A percentile compares a stretch with the other conserved stretches of the same genome.
phyloP scores from a whole-genome alignment of 441 rosid species.

The Jatropha multifida region DNA sequence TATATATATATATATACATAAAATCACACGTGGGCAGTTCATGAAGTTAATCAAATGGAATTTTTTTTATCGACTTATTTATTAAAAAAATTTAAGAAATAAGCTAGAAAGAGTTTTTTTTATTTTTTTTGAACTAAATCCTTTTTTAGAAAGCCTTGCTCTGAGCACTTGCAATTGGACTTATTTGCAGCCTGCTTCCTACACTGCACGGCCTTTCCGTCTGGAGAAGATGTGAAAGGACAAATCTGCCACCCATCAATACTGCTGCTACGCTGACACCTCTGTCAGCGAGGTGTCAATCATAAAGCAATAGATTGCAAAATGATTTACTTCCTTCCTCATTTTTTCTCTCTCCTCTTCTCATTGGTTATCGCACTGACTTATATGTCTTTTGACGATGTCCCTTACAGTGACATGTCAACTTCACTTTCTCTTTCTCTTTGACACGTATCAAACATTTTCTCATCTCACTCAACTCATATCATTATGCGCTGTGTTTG shows the following conservation, averaged over 20 bases:
- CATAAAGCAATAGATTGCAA: constrained; percentile 65
- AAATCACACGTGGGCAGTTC: no score
- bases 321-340: constrained; percentile 42
- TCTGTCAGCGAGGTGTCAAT: constrained; percentile 58
- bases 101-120: no score
- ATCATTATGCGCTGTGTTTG: background rate
- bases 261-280: constrained; percentile 30
- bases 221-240: constrained; percentile 27
- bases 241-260: constrained; percentile 27
- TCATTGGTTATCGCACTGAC: constrained; percentile 31
- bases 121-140: no score
- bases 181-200: no score
- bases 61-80: no score
- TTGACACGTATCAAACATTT: no score
- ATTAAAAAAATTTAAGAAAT: no score
- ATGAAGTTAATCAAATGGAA: no score
- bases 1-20: no score
- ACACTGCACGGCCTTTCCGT: no score
- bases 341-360: constrained; percentile 4
- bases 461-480: background rate
- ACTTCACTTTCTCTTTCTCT: background rate
- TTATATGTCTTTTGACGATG: constrained; percentile 37
- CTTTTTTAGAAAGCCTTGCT: no score
- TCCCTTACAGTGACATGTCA: constrained; percentile 27
- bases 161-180: no score